These are phyloP conservation scores for Claviceps africana DNA, from an alignment of 2,329 filamentous ascomycete species.

Conservation along the genomic window DNA sequence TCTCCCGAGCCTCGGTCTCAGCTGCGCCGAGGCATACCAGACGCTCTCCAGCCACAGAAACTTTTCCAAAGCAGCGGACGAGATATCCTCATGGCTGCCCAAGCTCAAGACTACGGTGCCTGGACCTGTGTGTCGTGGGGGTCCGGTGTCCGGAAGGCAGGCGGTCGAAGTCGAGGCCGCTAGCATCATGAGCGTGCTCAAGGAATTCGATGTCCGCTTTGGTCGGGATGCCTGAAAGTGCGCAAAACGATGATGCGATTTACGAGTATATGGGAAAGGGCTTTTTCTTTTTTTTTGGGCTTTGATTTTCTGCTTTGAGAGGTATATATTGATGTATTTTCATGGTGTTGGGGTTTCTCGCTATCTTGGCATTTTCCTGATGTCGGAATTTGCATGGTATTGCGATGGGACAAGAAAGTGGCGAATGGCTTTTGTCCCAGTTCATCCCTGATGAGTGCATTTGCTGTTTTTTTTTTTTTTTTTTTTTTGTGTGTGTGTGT, in stretches of 20 bases:
- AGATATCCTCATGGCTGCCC: constrained; percentile 63
- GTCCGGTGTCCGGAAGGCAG: constrained; percentile 26
- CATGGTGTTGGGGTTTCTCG: neutral
- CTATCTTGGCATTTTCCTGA: too few species aligned
- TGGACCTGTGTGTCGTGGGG: constrained; percentile 11
- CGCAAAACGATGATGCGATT: neutral
- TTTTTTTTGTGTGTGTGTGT: too few species aligned
- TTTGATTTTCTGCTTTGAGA: neutral
- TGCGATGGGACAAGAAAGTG: neutral
- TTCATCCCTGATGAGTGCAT: neutral
- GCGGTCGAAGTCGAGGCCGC: constrained; percentile 70
- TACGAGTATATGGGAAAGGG: too few species aligned
- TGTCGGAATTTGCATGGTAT: neutral
- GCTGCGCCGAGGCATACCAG: constrained; percentile 66
- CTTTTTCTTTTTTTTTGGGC: neutral
- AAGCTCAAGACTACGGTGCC: constrained; percentile 49
- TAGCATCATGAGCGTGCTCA: constrained; percentile 74
- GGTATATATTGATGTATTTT: neutral
- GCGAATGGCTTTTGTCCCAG: neutral
- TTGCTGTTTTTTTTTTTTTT: neutral
- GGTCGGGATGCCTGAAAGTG: constrained; percentile 26
- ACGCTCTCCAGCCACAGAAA: constrained; percentile 64
- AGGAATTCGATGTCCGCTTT: constrained; percentile 67
- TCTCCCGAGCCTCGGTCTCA: constrained; percentile 43
- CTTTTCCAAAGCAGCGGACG: constrained; percentile 59